Evolutionary conservation across 805 yeast species (phyloP).

Genomic region (Saturnispora serradocipensis): DNA sequence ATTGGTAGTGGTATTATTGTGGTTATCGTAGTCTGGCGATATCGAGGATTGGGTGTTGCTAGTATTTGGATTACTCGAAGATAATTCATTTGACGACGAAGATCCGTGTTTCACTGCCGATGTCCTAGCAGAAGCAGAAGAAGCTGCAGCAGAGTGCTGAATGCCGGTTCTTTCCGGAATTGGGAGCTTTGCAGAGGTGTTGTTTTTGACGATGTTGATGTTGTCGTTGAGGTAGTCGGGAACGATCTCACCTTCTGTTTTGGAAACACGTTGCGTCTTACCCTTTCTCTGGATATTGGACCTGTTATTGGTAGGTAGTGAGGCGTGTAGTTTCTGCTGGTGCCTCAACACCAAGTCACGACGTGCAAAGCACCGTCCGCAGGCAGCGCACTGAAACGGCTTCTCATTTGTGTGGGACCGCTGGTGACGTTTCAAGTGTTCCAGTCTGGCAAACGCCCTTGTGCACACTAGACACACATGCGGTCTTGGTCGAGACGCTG

Average conservation of each 20-base stretch:
- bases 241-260: constrained; percentile 26
- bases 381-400: constrained; percentile 92
- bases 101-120: neutral
- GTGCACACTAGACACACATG: constrained; percentile 86
- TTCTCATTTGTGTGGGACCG: constrained; percentile 92
- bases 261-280: constrained; percentile 12
- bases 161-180: constrained; percentile 12
- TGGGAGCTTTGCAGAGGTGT: constrained; percentile 45
- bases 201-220: constrained; percentile 42
- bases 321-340: constrained; percentile 83
- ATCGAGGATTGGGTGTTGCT: constrained; percentile 4
- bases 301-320: constrained; percentile 32
- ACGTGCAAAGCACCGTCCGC: constrained; percentile 93
- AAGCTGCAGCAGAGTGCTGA: neutral
- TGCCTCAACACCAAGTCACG: constrained; percentile 83
- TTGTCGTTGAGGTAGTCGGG: constrained; percentile 36
- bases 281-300: constrained; percentile 28
- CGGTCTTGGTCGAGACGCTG: constrained; percentile 77
- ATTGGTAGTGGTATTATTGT: neutral
- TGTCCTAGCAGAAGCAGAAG: constrained; percentile 7
- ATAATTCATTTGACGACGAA: neutral
- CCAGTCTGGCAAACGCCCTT: constrained; percentile 89
- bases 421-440: constrained; percentile 89
- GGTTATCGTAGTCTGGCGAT: neutral
- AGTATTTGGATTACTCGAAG: neutral